Conservation (phyloP, 441 rosid species). For the Metrosideros polymorpha region DNA sequence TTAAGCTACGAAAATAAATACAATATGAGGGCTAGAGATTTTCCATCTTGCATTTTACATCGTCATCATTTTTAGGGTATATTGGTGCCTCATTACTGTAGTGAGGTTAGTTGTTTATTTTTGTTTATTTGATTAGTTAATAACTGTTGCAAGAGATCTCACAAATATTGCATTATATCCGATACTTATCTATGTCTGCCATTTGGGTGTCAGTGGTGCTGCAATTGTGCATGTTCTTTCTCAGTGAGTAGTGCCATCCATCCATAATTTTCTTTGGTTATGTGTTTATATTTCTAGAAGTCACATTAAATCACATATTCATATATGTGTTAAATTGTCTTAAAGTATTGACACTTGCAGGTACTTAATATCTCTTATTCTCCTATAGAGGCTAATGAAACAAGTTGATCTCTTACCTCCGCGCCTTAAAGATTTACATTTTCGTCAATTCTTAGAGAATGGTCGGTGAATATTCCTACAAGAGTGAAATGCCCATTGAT, state of each 20-base stretch:
- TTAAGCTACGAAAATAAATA: no score
- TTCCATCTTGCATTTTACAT: no score
- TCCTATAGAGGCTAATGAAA: slow-evolving; percentile 31
- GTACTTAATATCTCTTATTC: slow-evolving; percentile 43
- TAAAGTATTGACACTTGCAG: slow-evolving; percentile 7
- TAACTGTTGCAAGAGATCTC: slow-evolving; percentile 42
- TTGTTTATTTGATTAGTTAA: not conserved
- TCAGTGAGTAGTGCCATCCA: slow-evolving; percentile 32
- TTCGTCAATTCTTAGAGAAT: slow-evolving; percentile 43
- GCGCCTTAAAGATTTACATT: slow-evolving; percentile 34
- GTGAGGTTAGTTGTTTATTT: not conserved
- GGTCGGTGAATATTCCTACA: slow-evolving; percentile 18
- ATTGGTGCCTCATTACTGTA: not conserved
- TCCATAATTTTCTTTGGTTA: not conserved
- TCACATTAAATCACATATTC: not conserved
- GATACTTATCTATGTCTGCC: slow-evolving; percentile 42
- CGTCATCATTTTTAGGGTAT: no score
- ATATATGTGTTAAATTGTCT: not conserved
- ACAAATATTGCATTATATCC: slow-evolving; percentile 45
- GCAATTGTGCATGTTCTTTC: slow-evolving; percentile 68
- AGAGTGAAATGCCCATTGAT: not conserved
- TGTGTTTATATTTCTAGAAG: not conserved
- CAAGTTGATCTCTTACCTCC: slow-evolving; percentile 49
- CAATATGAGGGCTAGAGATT: no score
- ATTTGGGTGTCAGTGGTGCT: slow-evolving; percentile 57